These are phyloP conservation scores for Rosellinia necatrix DNA, from an alignment of 2,329 filamentous ascomycete genomes.

Conservation along the genomic window DNA sequence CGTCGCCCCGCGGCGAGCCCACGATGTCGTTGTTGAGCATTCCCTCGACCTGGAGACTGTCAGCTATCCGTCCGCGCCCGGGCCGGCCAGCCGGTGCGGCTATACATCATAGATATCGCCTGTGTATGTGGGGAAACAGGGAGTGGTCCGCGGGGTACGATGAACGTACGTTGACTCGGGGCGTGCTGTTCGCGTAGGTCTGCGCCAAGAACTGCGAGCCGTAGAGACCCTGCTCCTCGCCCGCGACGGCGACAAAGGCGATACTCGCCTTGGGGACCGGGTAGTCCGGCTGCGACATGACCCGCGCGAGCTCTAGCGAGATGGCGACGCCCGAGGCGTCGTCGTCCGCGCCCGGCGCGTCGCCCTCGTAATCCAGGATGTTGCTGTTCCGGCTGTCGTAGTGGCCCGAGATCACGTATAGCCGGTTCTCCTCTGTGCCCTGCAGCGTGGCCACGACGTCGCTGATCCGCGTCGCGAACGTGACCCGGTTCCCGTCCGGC, in stretches of 20 bases:
- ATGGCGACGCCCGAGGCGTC: conserved; percentile 61
- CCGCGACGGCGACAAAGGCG: conserved; percentile 60
- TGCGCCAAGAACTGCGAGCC: conserved; percentile 57
- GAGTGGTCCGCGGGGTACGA: no score
- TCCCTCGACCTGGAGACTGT: conserved; percentile 52
- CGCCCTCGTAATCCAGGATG: conserved; percentile 53
- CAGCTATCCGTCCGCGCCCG: no score
- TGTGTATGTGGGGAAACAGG: no score
- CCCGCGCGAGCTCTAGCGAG: conserved; percentile 58
- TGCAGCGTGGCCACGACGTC: conserved; percentile 58
- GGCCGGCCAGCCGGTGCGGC: neutral
- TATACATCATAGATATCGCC: neutral
- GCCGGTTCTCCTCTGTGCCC: conserved; percentile 50
- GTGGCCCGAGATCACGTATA: conserved; percentile 60
- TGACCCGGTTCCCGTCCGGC: conserved; percentile 49
- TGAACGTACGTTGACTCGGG: conserved; percentile 43
- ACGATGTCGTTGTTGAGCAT: conserved; percentile 65
- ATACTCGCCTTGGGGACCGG: conserved; percentile 54
- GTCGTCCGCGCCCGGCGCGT: conserved; percentile 62
- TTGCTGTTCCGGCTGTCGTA: conserved; percentile 59
- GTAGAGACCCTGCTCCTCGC: conserved; percentile 61
- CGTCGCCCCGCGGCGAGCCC: conserved; percentile 53
- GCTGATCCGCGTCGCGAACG: conserved; percentile 56
- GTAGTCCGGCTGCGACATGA: conserved; percentile 50
- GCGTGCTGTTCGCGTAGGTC: conserved; percentile 53